phyloP scores from a whole-genome alignment of 306 rosid genomes.

The Hippophae gyantsensis region DNA sequence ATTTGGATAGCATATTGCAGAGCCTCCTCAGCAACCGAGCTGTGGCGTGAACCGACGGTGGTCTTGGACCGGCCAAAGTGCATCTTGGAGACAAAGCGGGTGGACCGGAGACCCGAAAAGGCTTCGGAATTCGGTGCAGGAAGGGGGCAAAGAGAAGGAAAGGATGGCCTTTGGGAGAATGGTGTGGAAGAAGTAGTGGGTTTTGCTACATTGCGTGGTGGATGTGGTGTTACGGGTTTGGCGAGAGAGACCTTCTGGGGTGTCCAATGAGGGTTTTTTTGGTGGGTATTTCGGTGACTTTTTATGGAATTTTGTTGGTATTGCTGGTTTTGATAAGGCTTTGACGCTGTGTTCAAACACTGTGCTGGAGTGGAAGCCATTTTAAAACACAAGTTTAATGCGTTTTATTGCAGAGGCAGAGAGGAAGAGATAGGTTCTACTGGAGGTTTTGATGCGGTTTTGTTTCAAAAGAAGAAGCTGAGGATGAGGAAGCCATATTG shows the following conservation, averaged over 20 bases:
- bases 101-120: constrained; percentile 77
- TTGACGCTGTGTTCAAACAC: constrained; percentile 42
- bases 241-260: constrained; percentile 37
- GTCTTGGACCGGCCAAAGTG: constrained; percentile 56
- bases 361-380: constrained; percentile 72
- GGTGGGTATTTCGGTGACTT: constrained; percentile 27
- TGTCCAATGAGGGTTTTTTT: constrained; percentile 32
- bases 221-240: constrained; percentile 19
- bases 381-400: background rate
- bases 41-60: constrained; percentile 38
- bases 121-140: constrained; percentile 37
- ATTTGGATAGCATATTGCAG: constrained; percentile 31
- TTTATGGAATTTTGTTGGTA: constrained; percentile 35
- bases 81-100: constrained; percentile 67
- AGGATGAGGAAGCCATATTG: constrained; percentile 7
- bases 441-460: constrained; percentile 15
- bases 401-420: background rate
- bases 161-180: constrained; percentile 29
- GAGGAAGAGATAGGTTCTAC: background rate
- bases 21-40: constrained; percentile 61
- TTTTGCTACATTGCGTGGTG: constrained; percentile 20
- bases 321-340: constrained; percentile 38
- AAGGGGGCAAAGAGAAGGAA: constrained; percentile 38
- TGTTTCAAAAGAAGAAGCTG: constrained; percentile 1
- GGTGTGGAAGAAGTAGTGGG: constrained; percentile 21